These are phyloP conservation scores for Pichia norvegensis DNA, from an alignment of 1,139 yeast species.

Conservation along the genomic window DNA sequence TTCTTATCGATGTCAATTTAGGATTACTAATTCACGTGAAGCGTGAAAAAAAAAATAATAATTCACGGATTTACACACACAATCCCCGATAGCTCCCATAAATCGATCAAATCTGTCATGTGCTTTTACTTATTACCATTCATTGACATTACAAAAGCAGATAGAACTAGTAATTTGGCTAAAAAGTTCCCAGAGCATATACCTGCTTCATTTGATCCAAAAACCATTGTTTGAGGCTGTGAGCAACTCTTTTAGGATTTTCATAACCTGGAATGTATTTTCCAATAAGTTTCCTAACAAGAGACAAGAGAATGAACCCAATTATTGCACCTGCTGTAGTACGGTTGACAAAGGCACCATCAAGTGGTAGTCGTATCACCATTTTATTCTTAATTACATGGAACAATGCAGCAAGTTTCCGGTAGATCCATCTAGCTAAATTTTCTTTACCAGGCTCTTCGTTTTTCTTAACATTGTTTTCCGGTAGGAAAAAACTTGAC, in stretches of 20 bases:
- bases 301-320: conserved; percentile 3
- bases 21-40: neutral
- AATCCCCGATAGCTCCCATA: no score
- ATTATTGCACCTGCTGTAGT: neutral
- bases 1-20: neutral
- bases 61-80: no score
- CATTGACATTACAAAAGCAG: no score
- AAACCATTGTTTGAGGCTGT: neutral
- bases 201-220: neutral
- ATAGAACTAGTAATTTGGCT: no score
- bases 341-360: neutral
- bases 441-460: neutral
- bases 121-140: no score
- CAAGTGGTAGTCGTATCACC: neutral
- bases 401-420: conserved; percentile 2
- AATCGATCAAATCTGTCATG: no score
- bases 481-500: neutral
- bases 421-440: conserved; percentile 1
- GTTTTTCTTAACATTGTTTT: neutral
- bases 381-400: neutral
- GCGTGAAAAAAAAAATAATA: neutral
- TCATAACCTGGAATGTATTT: neutral
- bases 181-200: neutral
- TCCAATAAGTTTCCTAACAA: conserved; percentile 4
- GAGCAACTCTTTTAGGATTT: neutral